Evolutionary conservation across 768 basidiomycete genomes (phyloP).

Genomic region (Calvatia gigantea): DNA sequence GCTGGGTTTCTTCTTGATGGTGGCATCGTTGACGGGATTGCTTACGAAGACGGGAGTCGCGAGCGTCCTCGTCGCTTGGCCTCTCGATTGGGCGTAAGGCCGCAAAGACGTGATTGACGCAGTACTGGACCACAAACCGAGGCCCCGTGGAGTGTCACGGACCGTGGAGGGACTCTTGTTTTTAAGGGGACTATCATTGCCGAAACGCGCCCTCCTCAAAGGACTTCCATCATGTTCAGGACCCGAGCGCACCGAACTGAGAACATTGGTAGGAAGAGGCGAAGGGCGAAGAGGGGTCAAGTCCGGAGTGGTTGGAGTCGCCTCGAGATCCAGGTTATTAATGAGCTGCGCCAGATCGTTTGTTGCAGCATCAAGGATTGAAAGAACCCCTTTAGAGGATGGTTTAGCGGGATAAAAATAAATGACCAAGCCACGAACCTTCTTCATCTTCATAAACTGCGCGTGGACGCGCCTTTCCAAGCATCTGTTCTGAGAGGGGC

Average conservation of each 20-base stretch:
- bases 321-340: slow-evolving; percentile 76
- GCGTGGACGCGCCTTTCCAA: slow-evolving; percentile 44
- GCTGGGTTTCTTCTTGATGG: slow-evolving; percentile 8
- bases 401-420: background rate
- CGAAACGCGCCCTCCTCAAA: slow-evolving; percentile 24
- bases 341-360: slow-evolving; percentile 77
- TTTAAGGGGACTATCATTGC: slow-evolving; percentile 35
- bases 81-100: slow-evolving; percentile 26
- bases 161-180: slow-evolving; percentile 11
- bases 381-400: slow-evolving; percentile 48
- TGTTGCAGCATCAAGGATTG: slow-evolving; percentile 75
- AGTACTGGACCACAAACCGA: slow-evolving; percentile 34
- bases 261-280: slow-evolving; percentile 17
- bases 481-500: slow-evolving; percentile 63
- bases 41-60: slow-evolving; percentile 7
- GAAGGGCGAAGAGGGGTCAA: slow-evolving; percentile 41
- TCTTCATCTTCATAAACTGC: slow-evolving; percentile 53
- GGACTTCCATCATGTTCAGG: slow-evolving; percentile 29
- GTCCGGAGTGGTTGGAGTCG: slow-evolving; percentile 60
- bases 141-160: background rate
- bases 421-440: slow-evolving; percentile 30
- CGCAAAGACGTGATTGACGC: slow-evolving; percentile 35
- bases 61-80: slow-evolving; percentile 10
- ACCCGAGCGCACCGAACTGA: background rate
- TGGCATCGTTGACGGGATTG: slow-evolving; percentile 1